A percentile compares a stretch with the other conserved stretches of the same genome.
phyloP scores from a whole-genome alignment of 202 grass and related monocot genomes.

The Digitaria exilis region DNA sequence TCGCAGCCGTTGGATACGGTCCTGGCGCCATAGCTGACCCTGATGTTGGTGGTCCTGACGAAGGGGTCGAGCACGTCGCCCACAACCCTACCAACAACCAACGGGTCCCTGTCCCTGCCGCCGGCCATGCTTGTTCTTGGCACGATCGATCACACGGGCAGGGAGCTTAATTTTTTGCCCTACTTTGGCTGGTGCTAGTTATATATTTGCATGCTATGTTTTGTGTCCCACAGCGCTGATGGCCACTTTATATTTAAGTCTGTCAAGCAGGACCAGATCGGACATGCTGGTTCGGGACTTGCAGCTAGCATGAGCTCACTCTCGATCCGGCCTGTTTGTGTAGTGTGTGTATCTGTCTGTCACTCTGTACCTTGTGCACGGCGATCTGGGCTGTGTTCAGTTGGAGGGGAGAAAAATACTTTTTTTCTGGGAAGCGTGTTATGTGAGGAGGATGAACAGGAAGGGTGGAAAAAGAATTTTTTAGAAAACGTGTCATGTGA shows the following conservation, averaged over 20 bases:
- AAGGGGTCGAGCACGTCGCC: constrained; percentile 86
- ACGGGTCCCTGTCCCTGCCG: constrained; percentile 64
- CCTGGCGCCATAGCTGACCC: constrained; percentile 52
- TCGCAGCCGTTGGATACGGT: constrained; percentile 68
- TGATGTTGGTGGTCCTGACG: constrained; percentile 51
- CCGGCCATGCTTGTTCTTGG: constrained; percentile 5
- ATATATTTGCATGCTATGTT: neutral
- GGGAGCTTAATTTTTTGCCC: no score
- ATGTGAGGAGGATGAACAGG: no score
- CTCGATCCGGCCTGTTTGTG: neutral
- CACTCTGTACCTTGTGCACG: neutral
- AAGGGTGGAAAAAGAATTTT: no score
- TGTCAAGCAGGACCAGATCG: neutral
- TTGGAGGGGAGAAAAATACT: no score
- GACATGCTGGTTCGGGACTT: no score
- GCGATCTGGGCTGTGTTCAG: no score
- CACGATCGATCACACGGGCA: no score
- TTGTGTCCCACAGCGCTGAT: neutral
- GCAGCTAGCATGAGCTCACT: no score
- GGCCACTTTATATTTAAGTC: constrained; percentile 34
- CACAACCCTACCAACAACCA: constrained; percentile 79
- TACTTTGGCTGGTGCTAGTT: neutral
- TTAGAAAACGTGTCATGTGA: no score
- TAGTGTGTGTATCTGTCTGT: neutral
- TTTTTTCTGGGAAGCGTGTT: no score